phyloP scores from a whole-genome alignment of 441 rosid genomes.

The Aquilaria agallochum region DNA sequence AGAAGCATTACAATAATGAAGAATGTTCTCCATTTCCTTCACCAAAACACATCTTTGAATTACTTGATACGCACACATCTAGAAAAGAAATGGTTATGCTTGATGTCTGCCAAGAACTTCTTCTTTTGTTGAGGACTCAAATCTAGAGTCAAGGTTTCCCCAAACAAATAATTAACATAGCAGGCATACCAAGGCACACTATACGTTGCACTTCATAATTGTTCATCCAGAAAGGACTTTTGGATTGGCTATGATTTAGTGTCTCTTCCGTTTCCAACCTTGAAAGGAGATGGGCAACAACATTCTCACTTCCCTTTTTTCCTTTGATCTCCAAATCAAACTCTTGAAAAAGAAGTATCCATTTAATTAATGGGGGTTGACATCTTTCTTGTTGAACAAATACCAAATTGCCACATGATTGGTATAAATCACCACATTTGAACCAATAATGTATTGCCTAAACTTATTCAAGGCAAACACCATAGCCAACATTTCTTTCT shows the following conservation, averaged over 20 bases:
- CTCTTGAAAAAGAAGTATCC: neutral
- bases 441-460: neutral
- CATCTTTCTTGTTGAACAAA: neutral
- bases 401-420: neutral
- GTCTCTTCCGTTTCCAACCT: neutral
- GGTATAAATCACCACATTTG: neutral
- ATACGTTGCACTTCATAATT: neutral
- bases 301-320: neutral
- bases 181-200: neutral
- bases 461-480: neutral
- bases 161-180: neutral
- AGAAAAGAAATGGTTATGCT: neutral
- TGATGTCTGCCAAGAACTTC: neutral
- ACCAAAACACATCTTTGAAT: neutral
- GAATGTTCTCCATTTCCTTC: neutral
- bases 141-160: neutral
- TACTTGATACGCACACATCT: too few relatives aligned
- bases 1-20: neutral
- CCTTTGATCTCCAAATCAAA: neutral
- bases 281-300: neutral
- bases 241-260: neutral
- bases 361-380: neutral
- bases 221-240: neutral
- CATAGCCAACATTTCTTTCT: conserved; percentile 3
- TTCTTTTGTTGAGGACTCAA: neutral